Base-by-base conservation (phyloP, 148 eudicot genomes). In the Heliamphora exappendiculata region DNA sequence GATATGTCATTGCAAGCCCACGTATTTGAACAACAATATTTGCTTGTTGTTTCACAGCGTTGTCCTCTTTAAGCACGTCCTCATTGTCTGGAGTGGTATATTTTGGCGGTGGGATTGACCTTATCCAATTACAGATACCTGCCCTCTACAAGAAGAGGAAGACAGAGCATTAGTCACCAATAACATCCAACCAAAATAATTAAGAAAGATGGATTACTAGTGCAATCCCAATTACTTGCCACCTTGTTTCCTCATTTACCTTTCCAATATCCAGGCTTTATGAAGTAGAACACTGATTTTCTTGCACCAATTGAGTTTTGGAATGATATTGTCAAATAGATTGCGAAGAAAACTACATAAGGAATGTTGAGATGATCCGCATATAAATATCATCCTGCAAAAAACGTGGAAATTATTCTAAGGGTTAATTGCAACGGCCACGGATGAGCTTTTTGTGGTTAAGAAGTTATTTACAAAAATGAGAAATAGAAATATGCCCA, bases 11-110 rank as follows among this genome's bases (percentile, higher is more conserved):
- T 58, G 83, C 88, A 75, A 95, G 96, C 65, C 99, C 97, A 72
- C 89, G 96, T 79, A 95, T 82, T 82, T 92, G 97, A 73, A 84
- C 96, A 73, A 97, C 96, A 81, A 87, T 79, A 78, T 86, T 79
- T 9, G 76, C 74, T 81, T 88, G 89, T 75, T 85, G 90, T 80
- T 92, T 92, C 42, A 92, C 97, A 16, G 58, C 75, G 71, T 75
- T 88, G 85, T 95, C 99, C 85, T 95, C 99, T 81, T 86, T 82
- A 74, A 78, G 88, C 20, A 95, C 99, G 80, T 92, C 97, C 77
- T 85, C 91, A 53, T 95, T 97, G 72, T 92, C 96, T 75, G 96
- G 91, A 41, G 84, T 79, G 45, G 50, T 70, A 44, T 75, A 57
- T 71, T 87, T 85, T 70, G 78, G 31, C 59, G 86, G 74, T 22